Evolutionary conservation across 2,329 filamentous ascomycete species (phyloP), one percentile per base, ranked within the genome.

Genomic region (Westerdykella aurantiaca): DNA sequence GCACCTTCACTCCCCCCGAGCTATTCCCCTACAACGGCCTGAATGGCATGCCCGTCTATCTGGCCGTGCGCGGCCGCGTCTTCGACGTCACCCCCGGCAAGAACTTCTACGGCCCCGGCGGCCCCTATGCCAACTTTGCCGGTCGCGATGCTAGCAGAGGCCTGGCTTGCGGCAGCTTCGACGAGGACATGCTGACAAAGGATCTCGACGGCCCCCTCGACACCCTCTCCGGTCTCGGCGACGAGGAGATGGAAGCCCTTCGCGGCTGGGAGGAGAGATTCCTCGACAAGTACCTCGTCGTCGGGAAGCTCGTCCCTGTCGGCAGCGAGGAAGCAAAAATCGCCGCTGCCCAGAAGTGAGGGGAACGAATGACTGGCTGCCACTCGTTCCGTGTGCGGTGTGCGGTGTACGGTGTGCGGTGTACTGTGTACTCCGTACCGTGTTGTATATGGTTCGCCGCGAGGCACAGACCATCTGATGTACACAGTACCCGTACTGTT

Each of bases 21-120:
- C 81, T 98, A n/a, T 78, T 88, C 23, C 86, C 88, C 25, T 91
- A 83, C 77, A 90, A 91, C 71, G 93, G 93, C 64, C 72, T 75
- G 43, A 77, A 86, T 59, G 78, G 77, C 58, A 74, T 72, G 54
- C 88, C 88, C 39, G 87, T 97, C 44, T 95, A 88, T 70, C 79
- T 98, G 39, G 86, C 88, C n/a, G 89, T 97, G 14, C 86, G 88
- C 34, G 90, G 93, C 41, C 82, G 82, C 40, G 84, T 97, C 51
- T 97, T 96, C 66, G 93, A 98, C 65, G 91, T 97, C 18, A 82
- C 83, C 0, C 73, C 82, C 12, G 91, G 93, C 18, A 81, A 85
- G 61, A 90, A 94, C 73, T 97, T 97, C 69, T 98, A 98, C 71
- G 93, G 93, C 4, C 93, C 93, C 16, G 90, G 89, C 11, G 91